Conservation (phyloP, 768 basidiomycete species). For the Phylloporus rhodoxanthus region DNA sequence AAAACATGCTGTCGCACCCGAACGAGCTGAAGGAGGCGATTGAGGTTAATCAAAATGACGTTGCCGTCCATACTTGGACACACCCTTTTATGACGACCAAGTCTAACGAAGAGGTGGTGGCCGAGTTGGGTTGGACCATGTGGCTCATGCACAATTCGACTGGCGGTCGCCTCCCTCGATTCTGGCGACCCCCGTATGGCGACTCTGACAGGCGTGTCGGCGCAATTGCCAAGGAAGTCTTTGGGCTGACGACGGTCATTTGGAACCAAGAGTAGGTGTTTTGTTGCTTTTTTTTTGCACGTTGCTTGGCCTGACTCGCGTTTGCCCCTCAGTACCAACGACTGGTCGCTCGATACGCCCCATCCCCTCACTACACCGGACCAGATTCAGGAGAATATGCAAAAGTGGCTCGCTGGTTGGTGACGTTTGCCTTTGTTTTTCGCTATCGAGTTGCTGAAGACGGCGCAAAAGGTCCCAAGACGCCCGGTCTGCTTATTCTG, state of each 20-base stretch:
- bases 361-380: slow-evolving; percentile 39
- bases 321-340: slow-evolving; percentile 49
- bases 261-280: slow-evolving; percentile 82
- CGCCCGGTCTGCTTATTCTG: slow-evolving; percentile 73
- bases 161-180: slow-evolving; percentile 67
- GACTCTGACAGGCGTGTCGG: slow-evolving; percentile 79
- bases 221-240: slow-evolving; percentile 81
- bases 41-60: slow-evolving; percentile 32
- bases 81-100: slow-evolving; percentile 81
- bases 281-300: neutral
- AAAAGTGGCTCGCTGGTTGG: slow-evolving; percentile 51
- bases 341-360: slow-evolving; percentile 58
- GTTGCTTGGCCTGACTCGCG: neutral
- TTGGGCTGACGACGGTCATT: slow-evolving; percentile 76
- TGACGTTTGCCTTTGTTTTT: slow-evolving; percentile 1
- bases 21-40: slow-evolving; percentile 51
- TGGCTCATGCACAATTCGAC: slow-evolving; percentile 75
- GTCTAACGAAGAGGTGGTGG: slow-evolving; percentile 61
- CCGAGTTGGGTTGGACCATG: slow-evolving; percentile 73
- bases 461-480: slow-evolving; percentile 48
- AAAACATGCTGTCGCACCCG: slow-evolving; percentile 60
- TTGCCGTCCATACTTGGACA: slow-evolving; percentile 50
- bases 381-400: slow-evolving; percentile 44
- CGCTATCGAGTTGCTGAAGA: neutral
- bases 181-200: slow-evolving; percentile 88